Percentiles rank a stretch among this genome's conserved stretches.
phyloP scores from a whole-genome alignment of 2,329 filamentous ascomycete species.

The Eurotiales sp. region DNA sequence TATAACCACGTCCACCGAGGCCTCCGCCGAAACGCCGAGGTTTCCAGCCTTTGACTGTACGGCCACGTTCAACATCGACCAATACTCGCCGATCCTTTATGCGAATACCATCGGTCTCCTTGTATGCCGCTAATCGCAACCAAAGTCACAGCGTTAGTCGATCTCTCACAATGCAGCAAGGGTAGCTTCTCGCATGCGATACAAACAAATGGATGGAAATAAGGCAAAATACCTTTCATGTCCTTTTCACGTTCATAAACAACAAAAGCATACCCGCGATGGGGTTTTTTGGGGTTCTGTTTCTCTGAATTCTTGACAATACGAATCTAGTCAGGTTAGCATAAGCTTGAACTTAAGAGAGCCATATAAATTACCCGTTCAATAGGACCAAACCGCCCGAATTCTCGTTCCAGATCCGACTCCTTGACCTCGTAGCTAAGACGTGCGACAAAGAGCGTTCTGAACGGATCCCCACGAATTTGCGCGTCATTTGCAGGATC shows the following conservation, averaged over 20 bases:
- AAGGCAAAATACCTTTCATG: conserved; percentile 78
- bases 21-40: conserved; percentile 89
- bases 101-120: conserved; percentile 77
- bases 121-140: conserved; percentile 72
- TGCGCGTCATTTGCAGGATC: conserved; percentile 82
- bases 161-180: too few species aligned
- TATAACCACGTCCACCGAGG: conserved; percentile 88
- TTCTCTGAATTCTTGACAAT: conserved; percentile 77
- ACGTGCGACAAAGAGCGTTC: conserved; percentile 86
- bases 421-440: conserved; percentile 86
- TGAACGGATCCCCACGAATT: conserved; percentile 88
- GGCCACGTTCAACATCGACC: conserved; percentile 92
- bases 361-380: conserved; percentile 64
- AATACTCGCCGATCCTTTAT: conserved; percentile 91
- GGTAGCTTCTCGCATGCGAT: too few species aligned
- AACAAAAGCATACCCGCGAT: conserved; percentile 92
- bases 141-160: conserved; percentile 16
- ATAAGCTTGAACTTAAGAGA: not conserved
- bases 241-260: conserved; percentile 97
- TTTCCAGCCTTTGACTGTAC: conserved; percentile 90
- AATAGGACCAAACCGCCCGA: conserved; percentile 88
- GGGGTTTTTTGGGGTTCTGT: conserved; percentile 76
- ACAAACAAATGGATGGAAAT: conserved; percentile 39
- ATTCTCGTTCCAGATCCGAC: conserved; percentile 87
- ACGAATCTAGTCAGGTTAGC: conserved; percentile 62